Percentiles rank a stretch among this genome's conserved stretches.
These are phyloP conservation scores for Centella asiatica DNA, from an alignment of 129 eudicot species.

Conservation along the genomic window DNA sequence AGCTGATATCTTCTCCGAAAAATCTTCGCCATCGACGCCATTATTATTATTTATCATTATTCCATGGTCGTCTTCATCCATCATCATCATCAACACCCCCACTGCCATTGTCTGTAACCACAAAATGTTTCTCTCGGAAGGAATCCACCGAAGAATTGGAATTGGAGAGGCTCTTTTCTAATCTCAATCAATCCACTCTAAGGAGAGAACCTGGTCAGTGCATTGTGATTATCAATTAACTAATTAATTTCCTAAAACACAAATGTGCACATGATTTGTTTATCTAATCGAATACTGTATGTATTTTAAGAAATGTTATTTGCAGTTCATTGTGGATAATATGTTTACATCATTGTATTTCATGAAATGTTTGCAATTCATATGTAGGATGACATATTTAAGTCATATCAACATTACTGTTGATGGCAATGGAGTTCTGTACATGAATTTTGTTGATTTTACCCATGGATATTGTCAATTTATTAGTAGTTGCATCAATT, in stretches of 20 bases:
- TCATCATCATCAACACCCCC: not conserved
- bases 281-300: not conserved
- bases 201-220: constrained; percentile 71
- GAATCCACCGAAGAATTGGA: constrained; percentile 23
- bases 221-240: not conserved
- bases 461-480: no score
- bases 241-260: not conserved
- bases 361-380: no score
- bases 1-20: no score
- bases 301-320: not conserved
- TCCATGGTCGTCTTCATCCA: not conserved
- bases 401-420: no score
- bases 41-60: no score
- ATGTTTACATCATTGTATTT: no score
- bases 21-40: not conserved
- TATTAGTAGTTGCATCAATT: no score
- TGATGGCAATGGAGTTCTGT: no score
- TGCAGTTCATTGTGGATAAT: no score
- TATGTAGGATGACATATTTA: no score
- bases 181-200: constrained; percentile 66
- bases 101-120: not conserved
- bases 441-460: no score
- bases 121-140: constrained; percentile 25
- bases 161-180: constrained; percentile 77
- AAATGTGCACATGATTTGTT: not conserved